Conservation (phyloP, 345 rosid genomes). For the Gossypium raimondii region DNA sequence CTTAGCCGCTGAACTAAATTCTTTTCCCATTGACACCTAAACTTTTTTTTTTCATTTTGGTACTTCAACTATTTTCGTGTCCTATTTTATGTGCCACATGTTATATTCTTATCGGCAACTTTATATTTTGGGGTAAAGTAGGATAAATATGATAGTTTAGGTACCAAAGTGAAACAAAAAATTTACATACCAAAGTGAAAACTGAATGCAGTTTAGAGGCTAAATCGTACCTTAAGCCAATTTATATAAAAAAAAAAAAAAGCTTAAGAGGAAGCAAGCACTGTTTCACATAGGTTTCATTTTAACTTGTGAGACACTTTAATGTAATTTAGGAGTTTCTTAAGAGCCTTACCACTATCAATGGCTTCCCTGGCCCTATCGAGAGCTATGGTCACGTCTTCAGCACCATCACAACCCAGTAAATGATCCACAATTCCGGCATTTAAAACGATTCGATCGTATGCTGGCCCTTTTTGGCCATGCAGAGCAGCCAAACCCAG, state of each 20-base stretch:
- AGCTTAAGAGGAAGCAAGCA: neutral
- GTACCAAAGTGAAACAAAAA: too few relatives aligned
- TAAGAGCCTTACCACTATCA: constrained; percentile 82
- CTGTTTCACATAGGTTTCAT: constrained; percentile 11
- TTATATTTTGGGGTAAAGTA: too few relatives aligned
- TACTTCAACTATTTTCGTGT: too few relatives aligned
- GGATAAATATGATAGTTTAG: too few relatives aligned
- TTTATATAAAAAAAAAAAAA: neutral
- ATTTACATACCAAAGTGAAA: too few relatives aligned
- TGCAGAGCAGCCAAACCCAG: constrained; percentile 76
- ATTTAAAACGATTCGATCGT: constrained; percentile 82
- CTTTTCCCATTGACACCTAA: too few relatives aligned
- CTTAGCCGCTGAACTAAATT: too few relatives aligned
- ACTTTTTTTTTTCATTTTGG: too few relatives aligned
- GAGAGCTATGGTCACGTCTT: constrained; percentile 53
- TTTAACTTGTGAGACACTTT: constrained; percentile 59
- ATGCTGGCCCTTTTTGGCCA: constrained; percentile 81
- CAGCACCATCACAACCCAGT: constrained; percentile 82
- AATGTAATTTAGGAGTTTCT: constrained; percentile 68
- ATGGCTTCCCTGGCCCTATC: constrained; percentile 93
- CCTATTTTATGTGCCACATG: too few relatives aligned
- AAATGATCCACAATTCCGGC: constrained; percentile 94
- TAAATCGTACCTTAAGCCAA: too few relatives aligned
- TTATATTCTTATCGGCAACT: too few relatives aligned
- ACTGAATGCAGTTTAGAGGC: too few relatives aligned